Base-by-base conservation (phyloP, 1,284 basidiomycete species). In the Ustilago tritici region DNA sequence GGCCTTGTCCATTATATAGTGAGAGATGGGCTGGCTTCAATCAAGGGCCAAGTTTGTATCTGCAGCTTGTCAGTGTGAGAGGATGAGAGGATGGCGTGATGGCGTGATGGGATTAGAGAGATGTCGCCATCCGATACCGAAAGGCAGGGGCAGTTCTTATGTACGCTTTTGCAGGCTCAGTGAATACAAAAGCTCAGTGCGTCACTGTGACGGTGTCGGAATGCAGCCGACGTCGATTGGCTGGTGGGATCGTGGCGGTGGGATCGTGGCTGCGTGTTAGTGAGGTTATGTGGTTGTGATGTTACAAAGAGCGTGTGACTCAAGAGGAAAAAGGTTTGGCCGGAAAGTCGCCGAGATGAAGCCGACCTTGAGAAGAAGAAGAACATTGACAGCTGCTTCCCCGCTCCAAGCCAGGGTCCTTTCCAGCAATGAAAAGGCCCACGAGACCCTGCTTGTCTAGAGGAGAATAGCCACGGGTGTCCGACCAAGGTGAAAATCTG, bases 301-400 rank as follows among this genome's bases (percentile, higher is more conserved):
- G 23, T 31, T 32, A 41, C 12, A 41, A 32, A 56, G 40, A 40
- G 19, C 19, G 23, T 54, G 56, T 59, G 56, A 59, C 34, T 53
- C 23, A 40, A 41, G 14, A 17, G 15, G 14, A 41, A n/a, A 50
- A 60, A 40, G 49, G 36, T 19, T 50, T 10, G 56, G 31, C 58
- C 66, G 66, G 66, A 41, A 53, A 55, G 60, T 58, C 41, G 60
- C 60, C 66, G 66, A 68, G 56, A 68, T 68, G 66, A 68, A 62
- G 56, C 60, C 59, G 65, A 41, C 14, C 17, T 14, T 19, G 54
- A 23, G n/a, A 34, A 55, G 32, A 23, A 55, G n/a, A 35, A n/a
- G 17, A 28, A 28, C 2, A 10, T 40, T 40, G 38, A 40, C 38
- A 40, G 38, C 38, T 40, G 38, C 38, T 40, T 40, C 3, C 38